Percentiles rank a stretch among this genome's conserved stretches.
These are phyloP conservation scores for Aquilaria malaccensis DNA, from an alignment of 345 rosid species.

Conservation along the genomic window DNA sequence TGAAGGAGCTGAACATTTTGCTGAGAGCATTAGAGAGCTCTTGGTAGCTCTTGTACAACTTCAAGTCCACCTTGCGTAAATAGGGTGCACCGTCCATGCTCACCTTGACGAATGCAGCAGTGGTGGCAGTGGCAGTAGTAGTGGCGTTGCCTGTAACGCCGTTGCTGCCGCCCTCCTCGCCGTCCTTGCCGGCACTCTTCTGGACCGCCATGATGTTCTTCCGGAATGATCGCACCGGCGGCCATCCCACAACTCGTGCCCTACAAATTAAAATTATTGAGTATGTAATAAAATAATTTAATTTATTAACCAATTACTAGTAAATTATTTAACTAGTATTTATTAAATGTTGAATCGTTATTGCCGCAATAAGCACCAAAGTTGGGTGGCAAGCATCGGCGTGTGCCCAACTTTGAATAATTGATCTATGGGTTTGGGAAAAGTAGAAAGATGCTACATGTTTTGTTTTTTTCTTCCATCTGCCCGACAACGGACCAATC, in stretches of 20 bases:
- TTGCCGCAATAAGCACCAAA: not conserved
- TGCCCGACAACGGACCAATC: constrained; percentile 36
- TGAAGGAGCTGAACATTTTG: constrained; percentile 84
- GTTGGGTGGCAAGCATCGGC: not conserved
- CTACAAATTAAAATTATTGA: constrained; percentile 21
- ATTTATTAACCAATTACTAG: not conserved
- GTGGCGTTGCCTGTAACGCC: constrained; percentile 4
- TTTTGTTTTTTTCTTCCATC: constrained; percentile 53
- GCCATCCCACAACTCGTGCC: constrained; percentile 91
- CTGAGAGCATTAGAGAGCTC: constrained; percentile 66
- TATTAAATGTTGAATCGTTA: not conserved
- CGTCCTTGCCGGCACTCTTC: constrained; percentile 23
- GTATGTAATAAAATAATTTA: not conserved
- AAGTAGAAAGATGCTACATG: constrained; percentile 57
- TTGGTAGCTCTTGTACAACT: constrained; percentile 59
- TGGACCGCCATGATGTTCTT: constrained; percentile 69
- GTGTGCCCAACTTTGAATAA: not conserved
- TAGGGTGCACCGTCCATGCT: constrained; percentile 95
- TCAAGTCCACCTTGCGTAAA: constrained; percentile 72
- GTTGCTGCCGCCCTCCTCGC: constrained; percentile 27
- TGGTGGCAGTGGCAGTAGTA: not conserved
- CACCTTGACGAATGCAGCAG: constrained; percentile 59
- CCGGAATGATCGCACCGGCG: constrained; percentile 70
- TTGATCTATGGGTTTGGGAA: constrained; percentile 16
- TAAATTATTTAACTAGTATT: not conserved